Percentiles rank a stretch among this genome's conserved stretches.
Conservation (phyloP, 495 filamentous ascomycete genomes). For the Annulohypoxylon maeteangense region DNA sequence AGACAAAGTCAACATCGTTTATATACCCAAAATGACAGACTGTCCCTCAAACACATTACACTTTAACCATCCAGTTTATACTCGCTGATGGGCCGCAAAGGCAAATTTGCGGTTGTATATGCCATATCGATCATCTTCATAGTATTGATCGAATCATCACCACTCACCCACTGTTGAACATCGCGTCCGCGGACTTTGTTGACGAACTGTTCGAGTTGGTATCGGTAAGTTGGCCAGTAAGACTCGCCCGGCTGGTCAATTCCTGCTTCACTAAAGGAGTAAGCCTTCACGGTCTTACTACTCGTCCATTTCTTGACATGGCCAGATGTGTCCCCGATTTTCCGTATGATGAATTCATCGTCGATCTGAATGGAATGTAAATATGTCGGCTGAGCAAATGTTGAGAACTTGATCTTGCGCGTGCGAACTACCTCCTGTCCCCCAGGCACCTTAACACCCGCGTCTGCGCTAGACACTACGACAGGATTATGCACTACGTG, state of each 20-base stretch:
- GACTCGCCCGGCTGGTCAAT: constrained; percentile 51
- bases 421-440: constrained; percentile 53
- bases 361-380: constrained; percentile 65
- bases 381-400: constrained; percentile 50
- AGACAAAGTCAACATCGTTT: neutral
- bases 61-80: constrained; percentile 8
- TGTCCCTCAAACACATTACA: neutral
- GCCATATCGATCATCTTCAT: constrained; percentile 65
- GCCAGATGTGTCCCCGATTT: constrained; percentile 33
- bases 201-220: constrained; percentile 68
- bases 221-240: constrained; percentile 63
- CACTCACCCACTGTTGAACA: constrained; percentile 61
- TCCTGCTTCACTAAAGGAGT: constrained; percentile 55
- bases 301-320: constrained; percentile 58
- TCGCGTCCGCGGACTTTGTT: constrained; percentile 61
- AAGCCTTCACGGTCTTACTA: constrained; percentile 57
- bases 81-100: constrained; percentile 52
- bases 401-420: constrained; percentile 57
- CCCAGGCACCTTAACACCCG: constrained; percentile 46
- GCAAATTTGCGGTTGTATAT: constrained; percentile 61
- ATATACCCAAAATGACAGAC: neutral
- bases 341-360: constrained; percentile 55
- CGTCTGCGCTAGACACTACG: constrained; percentile 44
- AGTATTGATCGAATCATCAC: constrained; percentile 62
- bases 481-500: constrained; percentile 51